Percentiles rank a stretch among this genome's conserved stretches.
These are phyloP conservation scores for Rutstroemia sp. DNA, from an alignment of 2,329 filamentous ascomycete genomes.

Conservation along the genomic window DNA sequence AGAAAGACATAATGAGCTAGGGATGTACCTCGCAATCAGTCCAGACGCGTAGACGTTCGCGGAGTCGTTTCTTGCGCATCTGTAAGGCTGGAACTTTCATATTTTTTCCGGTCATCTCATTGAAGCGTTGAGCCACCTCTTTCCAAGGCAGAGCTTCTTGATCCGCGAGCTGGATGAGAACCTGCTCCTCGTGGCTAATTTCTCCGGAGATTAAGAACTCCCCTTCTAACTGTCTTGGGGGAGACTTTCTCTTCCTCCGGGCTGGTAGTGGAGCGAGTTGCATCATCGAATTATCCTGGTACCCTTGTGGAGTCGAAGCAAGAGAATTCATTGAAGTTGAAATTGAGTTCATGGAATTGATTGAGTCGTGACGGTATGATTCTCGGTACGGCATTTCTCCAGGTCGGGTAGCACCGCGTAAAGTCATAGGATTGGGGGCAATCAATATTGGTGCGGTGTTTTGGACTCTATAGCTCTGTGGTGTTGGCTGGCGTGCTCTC, in stretches of 20 bases:
- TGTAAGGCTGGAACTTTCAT: conserved; percentile 31
- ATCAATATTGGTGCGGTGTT: conserved; percentile 19
- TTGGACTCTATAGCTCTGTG: conserved; percentile 9
- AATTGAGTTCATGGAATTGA: conserved; percentile 20
- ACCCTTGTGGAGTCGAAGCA: conserved; percentile 13
- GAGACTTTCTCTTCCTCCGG: conserved; percentile 22
- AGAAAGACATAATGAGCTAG: conserved; percentile 5
- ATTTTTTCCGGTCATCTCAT: conserved; percentile 24
- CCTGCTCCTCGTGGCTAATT: conserved; percentile 27
- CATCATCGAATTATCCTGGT: background rate
- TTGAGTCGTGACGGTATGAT: conserved; percentile 18
- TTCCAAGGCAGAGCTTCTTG: conserved; percentile 30
- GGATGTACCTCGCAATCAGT: conserved; percentile 18
- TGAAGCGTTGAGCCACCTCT: conserved; percentile 27
- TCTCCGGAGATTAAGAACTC: conserved; percentile 12
- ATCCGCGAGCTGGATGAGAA: conserved; percentile 30
- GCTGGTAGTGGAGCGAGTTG: background rate
- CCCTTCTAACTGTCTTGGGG: conserved; percentile 10
- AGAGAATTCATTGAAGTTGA: conserved; percentile 17
- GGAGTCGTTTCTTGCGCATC: conserved; percentile 32
- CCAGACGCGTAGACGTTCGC: conserved; percentile 28
- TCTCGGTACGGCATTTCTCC: conserved; percentile 9
- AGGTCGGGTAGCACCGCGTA: conserved; percentile 14
- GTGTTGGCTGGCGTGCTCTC: conserved; percentile 12
- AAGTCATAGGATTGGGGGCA: conserved; percentile 18